These are phyloP conservation scores for Sporobolomyces roseus DNA, from an alignment of 768 basidiomycete species.

Conservation along the genomic window DNA sequence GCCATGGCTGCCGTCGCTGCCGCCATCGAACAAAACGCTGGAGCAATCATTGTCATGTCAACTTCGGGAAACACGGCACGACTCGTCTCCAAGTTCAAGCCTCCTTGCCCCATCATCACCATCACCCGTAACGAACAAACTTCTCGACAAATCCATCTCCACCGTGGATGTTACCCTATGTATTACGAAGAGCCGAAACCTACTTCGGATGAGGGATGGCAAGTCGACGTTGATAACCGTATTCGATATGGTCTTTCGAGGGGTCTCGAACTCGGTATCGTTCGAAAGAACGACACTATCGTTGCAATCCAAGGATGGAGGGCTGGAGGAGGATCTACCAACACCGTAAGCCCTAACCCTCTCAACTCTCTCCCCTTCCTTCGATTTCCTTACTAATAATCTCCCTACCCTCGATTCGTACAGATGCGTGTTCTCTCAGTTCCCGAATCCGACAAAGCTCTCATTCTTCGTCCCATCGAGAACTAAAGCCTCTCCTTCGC, in stretches of 20 bases:
- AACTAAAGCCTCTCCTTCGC: too few species aligned
- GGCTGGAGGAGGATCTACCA: slow-evolving; percentile 92
- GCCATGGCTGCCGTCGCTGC: slow-evolving; percentile 95
- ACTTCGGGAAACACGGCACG: slow-evolving; percentile 90
- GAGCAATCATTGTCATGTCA: slow-evolving; percentile 91
- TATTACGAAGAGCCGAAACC: slow-evolving; percentile 94
- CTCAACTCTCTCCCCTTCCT: neutral
- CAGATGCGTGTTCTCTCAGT: slow-evolving; percentile 41
- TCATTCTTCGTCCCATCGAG: slow-evolving; percentile 41
- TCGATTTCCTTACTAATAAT: neutral
- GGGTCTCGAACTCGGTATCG: slow-evolving; percentile 76
- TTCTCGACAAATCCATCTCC: slow-evolving; percentile 90
- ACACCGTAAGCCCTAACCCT: slow-evolving; percentile 54
- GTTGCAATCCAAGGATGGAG: slow-evolving; percentile 99
- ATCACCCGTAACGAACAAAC: slow-evolving; percentile 96
- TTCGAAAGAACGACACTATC: slow-evolving; percentile 81
- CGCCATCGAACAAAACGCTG: slow-evolving; percentile 87
- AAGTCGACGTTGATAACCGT: slow-evolving; percentile 66
- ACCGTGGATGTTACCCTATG: slow-evolving; percentile 95
- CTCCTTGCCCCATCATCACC: slow-evolving; percentile 86
- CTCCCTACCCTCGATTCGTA: neutral
- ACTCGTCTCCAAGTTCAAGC: slow-evolving; percentile 92
- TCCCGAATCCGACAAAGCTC: slow-evolving; percentile 35
- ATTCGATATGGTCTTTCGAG: slow-evolving; percentile 70
- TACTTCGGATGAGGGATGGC: slow-evolving; percentile 84